Conservation (phyloP, 176 grass and related monocot species). For the Alloteropsis semialata region DNA sequence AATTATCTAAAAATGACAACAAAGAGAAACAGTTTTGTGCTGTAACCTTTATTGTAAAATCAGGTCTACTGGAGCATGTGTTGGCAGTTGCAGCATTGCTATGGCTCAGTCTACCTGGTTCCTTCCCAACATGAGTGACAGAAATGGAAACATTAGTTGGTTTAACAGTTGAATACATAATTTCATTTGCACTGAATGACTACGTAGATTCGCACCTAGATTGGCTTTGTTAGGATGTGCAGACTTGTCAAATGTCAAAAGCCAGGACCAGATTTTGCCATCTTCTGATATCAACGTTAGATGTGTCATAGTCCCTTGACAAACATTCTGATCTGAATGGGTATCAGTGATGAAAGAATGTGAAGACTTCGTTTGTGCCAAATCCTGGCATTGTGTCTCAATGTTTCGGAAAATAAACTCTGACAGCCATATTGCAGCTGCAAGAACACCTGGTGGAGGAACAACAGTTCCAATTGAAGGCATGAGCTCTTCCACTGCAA, state of each 20-base stretch:
- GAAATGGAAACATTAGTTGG: constrained; percentile 52
- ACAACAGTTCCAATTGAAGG: constrained; percentile 79
- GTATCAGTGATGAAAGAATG: constrained; percentile 31
- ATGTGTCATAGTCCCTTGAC: constrained; percentile 42
- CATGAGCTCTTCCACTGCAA: constrained; percentile 89
- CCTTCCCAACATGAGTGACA: constrained; percentile 58
- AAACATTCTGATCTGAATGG: constrained; percentile 13
- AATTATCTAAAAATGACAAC: neutral
- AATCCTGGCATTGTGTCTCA: constrained; percentile 40
- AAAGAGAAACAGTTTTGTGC: neutral
- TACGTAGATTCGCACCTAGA: constrained; percentile 52
- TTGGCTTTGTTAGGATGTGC: constrained; percentile 32
- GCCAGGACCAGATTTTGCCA: constrained; percentile 94
- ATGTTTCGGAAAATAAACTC: constrained; percentile 72
- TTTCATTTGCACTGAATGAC: constrained; percentile 30
- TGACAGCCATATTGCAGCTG: constrained; percentile 73
- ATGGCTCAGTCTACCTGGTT: constrained; percentile 50
- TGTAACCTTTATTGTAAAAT: constrained; percentile 67
- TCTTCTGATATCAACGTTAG: constrained; percentile 86
- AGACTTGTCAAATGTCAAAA: constrained; percentile 70
- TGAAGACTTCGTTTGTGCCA: constrained; percentile 32
- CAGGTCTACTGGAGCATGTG: constrained; percentile 40
- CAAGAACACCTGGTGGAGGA: constrained; percentile 77
- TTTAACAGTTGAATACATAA: constrained; percentile 35
- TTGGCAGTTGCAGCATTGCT: constrained; percentile 41